phyloP scores from a whole-genome alignment of 164 flowering plant species.

The Stephania yunnanensis region DNA sequence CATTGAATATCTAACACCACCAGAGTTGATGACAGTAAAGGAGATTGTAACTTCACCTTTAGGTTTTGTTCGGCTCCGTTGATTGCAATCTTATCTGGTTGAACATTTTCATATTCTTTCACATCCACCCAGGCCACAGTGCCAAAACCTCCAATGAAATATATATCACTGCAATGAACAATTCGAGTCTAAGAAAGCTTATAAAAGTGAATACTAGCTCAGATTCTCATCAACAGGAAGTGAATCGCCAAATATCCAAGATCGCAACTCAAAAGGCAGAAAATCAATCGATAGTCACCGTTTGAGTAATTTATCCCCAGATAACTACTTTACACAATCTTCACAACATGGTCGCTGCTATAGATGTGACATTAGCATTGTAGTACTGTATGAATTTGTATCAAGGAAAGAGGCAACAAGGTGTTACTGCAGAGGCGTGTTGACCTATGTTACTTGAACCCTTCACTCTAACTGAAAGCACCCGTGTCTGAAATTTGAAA shows the following conservation, averaged over 20 bases:
- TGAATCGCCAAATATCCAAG: background rate
- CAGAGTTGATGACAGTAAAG: background rate
- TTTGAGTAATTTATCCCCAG: too few species aligned
- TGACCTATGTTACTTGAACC: too few species aligned
- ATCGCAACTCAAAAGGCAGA: background rate
- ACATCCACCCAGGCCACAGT: constrained; percentile 99
- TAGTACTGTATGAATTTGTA: too few species aligned
- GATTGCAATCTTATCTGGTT: constrained; percentile 93
- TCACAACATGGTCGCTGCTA: too few species aligned
- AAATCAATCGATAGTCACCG: background rate
- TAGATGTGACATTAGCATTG: too few species aligned
- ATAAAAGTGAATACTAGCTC: background rate
- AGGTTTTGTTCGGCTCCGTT: constrained; percentile 93
- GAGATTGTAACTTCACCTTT: constrained; percentile 42
- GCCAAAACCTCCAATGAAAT: constrained; percentile 98
- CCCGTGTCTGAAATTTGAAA: too few species aligned
- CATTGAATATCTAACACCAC: too few species aligned
- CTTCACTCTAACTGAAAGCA: too few species aligned
- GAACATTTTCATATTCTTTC: constrained; percentile 74
- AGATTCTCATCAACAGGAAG: background rate
- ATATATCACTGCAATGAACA: constrained; percentile 64
- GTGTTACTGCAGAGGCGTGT: too few species aligned
- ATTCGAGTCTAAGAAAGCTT: constrained; percentile 5
- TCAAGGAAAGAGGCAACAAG: too few species aligned
- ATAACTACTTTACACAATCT: too few species aligned